Base-by-base conservation (phyloP, 148 eudicot genomes). In the Silene latifolia region DNA sequence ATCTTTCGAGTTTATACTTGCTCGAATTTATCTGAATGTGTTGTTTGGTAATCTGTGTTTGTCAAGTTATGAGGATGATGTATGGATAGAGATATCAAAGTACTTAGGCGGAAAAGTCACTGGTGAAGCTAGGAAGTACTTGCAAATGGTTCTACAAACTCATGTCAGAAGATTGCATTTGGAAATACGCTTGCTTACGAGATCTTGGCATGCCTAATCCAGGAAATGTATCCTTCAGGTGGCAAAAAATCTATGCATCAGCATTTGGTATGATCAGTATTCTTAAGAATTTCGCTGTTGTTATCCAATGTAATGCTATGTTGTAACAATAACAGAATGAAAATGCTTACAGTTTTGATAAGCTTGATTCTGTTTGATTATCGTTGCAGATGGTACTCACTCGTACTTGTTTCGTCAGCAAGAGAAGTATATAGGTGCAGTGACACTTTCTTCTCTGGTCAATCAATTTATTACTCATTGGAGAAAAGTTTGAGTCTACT, bases 121-220 rank as follows among this genome's bases (percentile, higher is more conserved):
- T 95, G 81, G 81, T 95, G 83, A 92, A 83, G 92, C 92, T 95
- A 14, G 88, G 91, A 63, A 76, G 77, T 20, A 95, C 98, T 7
- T 79, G 89, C 85, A 87, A 79, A 80, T 95, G 98, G 98, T 94
- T 95, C 85, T 61, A 77, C 76, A 79, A 84, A 70, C 47, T 88
- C 32, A 65, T 88, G 44, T 78, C 82, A 83, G 97, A 90, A 69
- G 96, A 95, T 14, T 84, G 89, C 35, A 63, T 92, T 27, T 95
- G 98, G 98, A 95, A 90, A 68, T 87, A 79, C 82, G 90, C 91
- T 20, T 90, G 91, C 73, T 63, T 90, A 74, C 89, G 97, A 15
- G 98, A 95, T 78, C 93, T 92, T 47, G 85, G 83, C 64, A 92
- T 92, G 48, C 96, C 97, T 15, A 88, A 92, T 82, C 90, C 97